A percentile compares a stretch with the other conserved stretches of the same genome.
phyloP scores from a whole-genome alignment of 129 eudicot species.

The Silybum marianum region DNA sequence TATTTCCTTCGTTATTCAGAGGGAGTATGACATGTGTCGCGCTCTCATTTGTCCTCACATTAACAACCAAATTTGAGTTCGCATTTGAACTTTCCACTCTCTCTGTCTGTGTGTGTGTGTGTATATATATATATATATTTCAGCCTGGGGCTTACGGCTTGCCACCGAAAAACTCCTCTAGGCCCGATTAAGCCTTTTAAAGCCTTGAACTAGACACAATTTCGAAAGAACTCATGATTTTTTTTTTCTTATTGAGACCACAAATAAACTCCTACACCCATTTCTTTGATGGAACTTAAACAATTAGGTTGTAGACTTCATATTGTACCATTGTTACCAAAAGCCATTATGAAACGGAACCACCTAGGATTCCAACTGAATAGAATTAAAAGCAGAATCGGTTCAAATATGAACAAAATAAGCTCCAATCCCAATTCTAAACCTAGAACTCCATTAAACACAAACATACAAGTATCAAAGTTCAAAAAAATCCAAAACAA shows the following conservation, averaged over 20 bases:
- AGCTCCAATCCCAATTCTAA: background rate
- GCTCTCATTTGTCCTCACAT: too few species aligned
- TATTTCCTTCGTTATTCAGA: too few species aligned
- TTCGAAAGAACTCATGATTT: background rate
- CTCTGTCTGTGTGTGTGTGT: too few species aligned
- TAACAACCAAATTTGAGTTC: too few species aligned
- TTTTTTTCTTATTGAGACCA: background rate
- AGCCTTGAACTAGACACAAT: background rate
- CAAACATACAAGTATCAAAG: background rate
- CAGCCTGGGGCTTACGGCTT: too few species aligned
- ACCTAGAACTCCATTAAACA: constrained; percentile 18
- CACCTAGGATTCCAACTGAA: background rate
- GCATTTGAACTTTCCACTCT: too few species aligned
- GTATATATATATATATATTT: too few species aligned
- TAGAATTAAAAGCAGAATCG: background rate
- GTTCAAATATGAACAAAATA: background rate
- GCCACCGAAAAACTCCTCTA: too few species aligned
- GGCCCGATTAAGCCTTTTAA: too few species aligned
- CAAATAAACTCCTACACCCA: too few species aligned
- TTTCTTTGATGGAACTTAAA: too few species aligned
- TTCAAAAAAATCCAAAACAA: background rate
- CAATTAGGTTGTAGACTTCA: background rate
- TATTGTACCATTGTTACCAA: background rate
- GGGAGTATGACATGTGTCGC: too few species aligned
- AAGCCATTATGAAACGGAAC: background rate